Evolutionary conservation across 495 filamentous ascomycete genomes (phyloP).

Genomic region (Hypoxylon crocopeplum): DNA sequence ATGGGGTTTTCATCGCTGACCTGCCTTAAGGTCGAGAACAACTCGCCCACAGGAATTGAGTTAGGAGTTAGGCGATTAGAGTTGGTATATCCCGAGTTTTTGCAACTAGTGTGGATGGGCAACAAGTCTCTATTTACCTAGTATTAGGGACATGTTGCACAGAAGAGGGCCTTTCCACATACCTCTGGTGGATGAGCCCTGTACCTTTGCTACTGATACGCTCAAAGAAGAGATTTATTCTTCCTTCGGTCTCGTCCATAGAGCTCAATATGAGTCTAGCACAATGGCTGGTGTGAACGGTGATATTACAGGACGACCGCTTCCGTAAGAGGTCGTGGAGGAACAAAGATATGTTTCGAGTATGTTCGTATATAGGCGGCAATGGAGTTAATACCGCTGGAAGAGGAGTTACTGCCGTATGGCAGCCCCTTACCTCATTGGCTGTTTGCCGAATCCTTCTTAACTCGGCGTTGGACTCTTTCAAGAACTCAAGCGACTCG

Average conservation of each 20-base stretch:
- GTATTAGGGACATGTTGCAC: background rate
- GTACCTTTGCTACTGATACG: background rate
- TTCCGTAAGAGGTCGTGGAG: background rate
- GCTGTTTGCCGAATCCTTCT: slow-evolving; percentile 1
- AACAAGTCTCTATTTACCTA: background rate
- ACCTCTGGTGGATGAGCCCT: background rate
- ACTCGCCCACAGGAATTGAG: no score
- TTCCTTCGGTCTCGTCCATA: background rate
- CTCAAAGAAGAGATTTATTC: slow-evolving; percentile 7
- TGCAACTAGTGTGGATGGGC: slow-evolving; percentile 5
- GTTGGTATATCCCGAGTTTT: background rate
- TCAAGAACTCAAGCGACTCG: background rate
- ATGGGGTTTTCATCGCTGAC: background rate
- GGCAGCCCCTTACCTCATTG: background rate
- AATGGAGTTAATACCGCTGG: no score
- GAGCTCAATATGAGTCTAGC: background rate
- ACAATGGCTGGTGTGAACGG: background rate
- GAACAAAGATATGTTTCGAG: slow-evolving; percentile 4
- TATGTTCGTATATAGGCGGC: background rate
- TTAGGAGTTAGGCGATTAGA: background rate
- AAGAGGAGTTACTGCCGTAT: background rate
- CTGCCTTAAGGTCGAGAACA: background rate
- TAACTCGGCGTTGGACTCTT: slow-evolving; percentile 1
- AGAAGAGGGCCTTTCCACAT: background rate
- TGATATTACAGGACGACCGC: background rate